Evolutionary conservation across 2,329 filamentous ascomycete species (phyloP), one percentile per base, ranked within the genome.

Genomic region (Lasiodiplodia citricola): DNA sequence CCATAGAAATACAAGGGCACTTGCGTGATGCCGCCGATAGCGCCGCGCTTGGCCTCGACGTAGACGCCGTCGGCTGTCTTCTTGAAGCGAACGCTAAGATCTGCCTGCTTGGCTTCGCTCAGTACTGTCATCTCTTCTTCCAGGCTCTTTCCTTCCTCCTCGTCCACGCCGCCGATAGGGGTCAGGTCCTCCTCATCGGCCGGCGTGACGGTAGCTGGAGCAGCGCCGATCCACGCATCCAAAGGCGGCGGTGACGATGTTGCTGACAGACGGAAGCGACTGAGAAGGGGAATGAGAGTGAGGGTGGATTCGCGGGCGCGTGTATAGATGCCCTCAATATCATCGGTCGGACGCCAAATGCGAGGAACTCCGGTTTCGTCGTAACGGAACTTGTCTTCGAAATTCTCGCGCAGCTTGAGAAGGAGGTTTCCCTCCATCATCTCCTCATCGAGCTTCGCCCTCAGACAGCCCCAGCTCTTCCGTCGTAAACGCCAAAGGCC

Each of bases 381-480:
- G 75, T 99, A 99, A 72, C 96, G 91, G 87, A 99, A 99, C 81
- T 97, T 97, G 83, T 99, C 96, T 81, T 99, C 96, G 73, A 99
- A 99, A 83, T 97, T 98, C 80, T 99, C 96, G 44, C 96, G 90
- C 64, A 99, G 88, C 84, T 99, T 99, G 73, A 98, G 86, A 41
- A 98, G 84, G 66, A 99, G 90, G 77, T 98, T 99, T 75, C 95
- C 95, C 82, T 98, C 96, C 90, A 97, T 97, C 77, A 97, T 93
- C 81, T 99, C 96, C 77, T 99, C 96, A 44, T 98, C 95, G 71
- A 99, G 92, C 84, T 93, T 96, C 70, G 93, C 91, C 56, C 93
- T 88, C 70, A 99, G 85, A 16, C 95, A 94, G 51, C 91, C 91
- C 96, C 96, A 99, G 70, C 93, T 96, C 85, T 98, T 98, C 72